phyloP scores from a whole-genome alignment of 2,329 filamentous ascomycete species.

The Raffaelea arxii region DNA sequence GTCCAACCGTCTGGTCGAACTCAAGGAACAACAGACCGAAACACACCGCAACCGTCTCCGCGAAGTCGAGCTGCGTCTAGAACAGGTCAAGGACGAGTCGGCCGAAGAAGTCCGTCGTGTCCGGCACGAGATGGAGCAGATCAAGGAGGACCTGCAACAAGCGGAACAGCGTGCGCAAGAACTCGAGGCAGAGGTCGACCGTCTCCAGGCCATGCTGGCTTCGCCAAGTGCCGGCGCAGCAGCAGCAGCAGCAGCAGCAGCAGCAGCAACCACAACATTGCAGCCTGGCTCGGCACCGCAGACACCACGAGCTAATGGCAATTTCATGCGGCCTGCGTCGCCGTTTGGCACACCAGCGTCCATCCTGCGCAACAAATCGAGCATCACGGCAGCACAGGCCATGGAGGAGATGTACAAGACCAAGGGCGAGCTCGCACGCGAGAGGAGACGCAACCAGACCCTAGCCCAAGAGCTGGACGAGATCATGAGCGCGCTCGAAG shows the following conservation, averaged over 20 bases:
- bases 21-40: slow-evolving; percentile 67
- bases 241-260: not conserved
- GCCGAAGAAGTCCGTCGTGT: slow-evolving; percentile 49
- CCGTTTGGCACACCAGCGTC: slow-evolving; percentile 54
- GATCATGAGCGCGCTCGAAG: slow-evolving; percentile 75
- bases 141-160: slow-evolving; percentile 34
- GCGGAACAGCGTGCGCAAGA: slow-evolving; percentile 39
- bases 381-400: slow-evolving; percentile 50
- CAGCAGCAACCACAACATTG: slow-evolving; percentile 12
- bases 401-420: slow-evolving; percentile 56
- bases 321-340: slow-evolving; percentile 43
- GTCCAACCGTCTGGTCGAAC: slow-evolving; percentile 68
- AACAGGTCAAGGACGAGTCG: slow-evolving; percentile 57
- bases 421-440: slow-evolving; percentile 63
- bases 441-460: slow-evolving; percentile 65
- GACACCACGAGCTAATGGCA: slow-evolving; percentile 50
- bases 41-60: slow-evolving; percentile 62
- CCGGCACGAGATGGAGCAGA: slow-evolving; percentile 47
- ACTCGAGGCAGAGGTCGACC: slow-evolving; percentile 44
- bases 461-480: slow-evolving; percentile 72
- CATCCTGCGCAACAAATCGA: slow-evolving; percentile 39
- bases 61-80: slow-evolving; percentile 54
- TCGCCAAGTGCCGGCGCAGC: slow-evolving; percentile 17
- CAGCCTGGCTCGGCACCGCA: slow-evolving; percentile 42
- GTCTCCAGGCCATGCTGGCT: slow-evolving; percentile 39